A percentile compares a stretch with the other conserved stretches of the same genome.
Conservation (phyloP, 1,284 basidiomycete species). For the Anthracocystis panici-leucophaei region DNA sequence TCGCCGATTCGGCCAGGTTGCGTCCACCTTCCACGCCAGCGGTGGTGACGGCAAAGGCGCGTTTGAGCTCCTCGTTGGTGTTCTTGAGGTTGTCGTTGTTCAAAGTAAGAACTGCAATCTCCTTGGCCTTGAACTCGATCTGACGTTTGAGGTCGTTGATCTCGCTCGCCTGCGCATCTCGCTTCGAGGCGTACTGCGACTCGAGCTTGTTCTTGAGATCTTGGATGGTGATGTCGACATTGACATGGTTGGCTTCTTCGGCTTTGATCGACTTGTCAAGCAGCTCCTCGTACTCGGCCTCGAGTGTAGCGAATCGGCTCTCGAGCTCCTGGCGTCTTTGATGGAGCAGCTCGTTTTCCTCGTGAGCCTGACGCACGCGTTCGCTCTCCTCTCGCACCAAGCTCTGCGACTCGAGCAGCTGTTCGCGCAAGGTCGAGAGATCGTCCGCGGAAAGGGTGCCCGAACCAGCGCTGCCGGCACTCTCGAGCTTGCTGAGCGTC, state of each 20-base stretch:
- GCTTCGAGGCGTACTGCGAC: constrained; percentile 89
- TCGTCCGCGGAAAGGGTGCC: constrained; percentile 77
- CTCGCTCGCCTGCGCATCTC: constrained; percentile 88
- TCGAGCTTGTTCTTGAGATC: constrained; percentile 96
- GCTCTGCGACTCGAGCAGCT: constrained; percentile 88
- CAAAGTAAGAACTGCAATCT: constrained; percentile 84
- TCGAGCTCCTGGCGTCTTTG: constrained; percentile 90
- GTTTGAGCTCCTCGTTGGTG: constrained; percentile 96
- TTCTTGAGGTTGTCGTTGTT: constrained; percentile 93
- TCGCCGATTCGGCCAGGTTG: constrained; percentile 85
- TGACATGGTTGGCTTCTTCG: constrained; percentile 64
- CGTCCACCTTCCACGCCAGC: constrained; percentile 96
- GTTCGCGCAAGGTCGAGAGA: constrained; percentile 81
- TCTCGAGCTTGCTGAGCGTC: constrained; percentile 83
- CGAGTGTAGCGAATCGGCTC: constrained; percentile 81
- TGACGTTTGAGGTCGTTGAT: constrained; percentile 91
- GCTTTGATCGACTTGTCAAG: constrained; percentile 74
- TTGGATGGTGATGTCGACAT: constrained; percentile 79
- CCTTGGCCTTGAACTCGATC: constrained; percentile 85
- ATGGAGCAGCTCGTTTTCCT: constrained; percentile 88
- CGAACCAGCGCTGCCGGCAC: constrained; percentile 54
- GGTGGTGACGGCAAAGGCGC: constrained; percentile 87
- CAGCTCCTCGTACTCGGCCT: constrained; percentile 95
- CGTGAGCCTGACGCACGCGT: constrained; percentile 85
- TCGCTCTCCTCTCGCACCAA: constrained; percentile 89